Evolutionary conservation across 805 yeast species (phyloP).

Genomic region (Saturnispora ahearnii): DNA sequence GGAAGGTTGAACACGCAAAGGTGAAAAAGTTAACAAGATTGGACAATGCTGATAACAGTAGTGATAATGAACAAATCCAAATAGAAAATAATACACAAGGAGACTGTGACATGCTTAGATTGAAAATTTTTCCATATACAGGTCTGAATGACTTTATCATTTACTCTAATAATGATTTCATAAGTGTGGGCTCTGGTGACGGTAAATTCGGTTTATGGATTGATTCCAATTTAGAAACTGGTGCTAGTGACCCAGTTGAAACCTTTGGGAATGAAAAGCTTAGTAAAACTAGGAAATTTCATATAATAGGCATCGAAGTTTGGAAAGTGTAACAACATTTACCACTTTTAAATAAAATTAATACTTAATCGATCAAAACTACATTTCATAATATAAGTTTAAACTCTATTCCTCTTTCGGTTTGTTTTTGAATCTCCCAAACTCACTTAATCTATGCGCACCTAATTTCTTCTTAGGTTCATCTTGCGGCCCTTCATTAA

Average conservation of each 20-base stretch:
- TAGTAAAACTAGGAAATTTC: slow-evolving; percentile 46
- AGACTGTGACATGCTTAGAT: slow-evolving; percentile 16
- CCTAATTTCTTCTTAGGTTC: slow-evolving; percentile 4
- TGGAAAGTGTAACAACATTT: slow-evolving; percentile 50
- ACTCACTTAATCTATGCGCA: background rate
- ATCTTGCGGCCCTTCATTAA: slow-evolving; percentile 6
- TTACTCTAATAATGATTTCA: slow-evolving; percentile 65
- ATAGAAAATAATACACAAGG: background rate
- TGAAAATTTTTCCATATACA: slow-evolving; percentile 80
- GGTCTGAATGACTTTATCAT: slow-evolving; percentile 81
- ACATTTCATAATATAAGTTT: background rate
- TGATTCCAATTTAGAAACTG: slow-evolving; percentile 62
- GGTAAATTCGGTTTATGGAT: slow-evolving; percentile 92
- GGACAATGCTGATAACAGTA: background rate
- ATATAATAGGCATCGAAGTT: slow-evolving; percentile 67
- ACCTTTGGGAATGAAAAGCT: slow-evolving; percentile 89
- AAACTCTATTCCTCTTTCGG: background rate
- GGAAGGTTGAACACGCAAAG: slow-evolving; percentile 55
- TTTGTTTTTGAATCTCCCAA: slow-evolving; percentile 4
- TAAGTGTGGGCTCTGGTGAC: slow-evolving; percentile 86
- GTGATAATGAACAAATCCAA: slow-evolving; percentile 1
- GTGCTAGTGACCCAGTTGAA: slow-evolving; percentile 68
- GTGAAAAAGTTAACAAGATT: slow-evolving; percentile 22
- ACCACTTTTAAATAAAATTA: background rate
- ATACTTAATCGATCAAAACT: background rate